These are phyloP conservation scores for Aspergillus mulundensis DNA, from an alignment of 495 filamentous ascomycete species.

Conservation along the genomic window DNA sequence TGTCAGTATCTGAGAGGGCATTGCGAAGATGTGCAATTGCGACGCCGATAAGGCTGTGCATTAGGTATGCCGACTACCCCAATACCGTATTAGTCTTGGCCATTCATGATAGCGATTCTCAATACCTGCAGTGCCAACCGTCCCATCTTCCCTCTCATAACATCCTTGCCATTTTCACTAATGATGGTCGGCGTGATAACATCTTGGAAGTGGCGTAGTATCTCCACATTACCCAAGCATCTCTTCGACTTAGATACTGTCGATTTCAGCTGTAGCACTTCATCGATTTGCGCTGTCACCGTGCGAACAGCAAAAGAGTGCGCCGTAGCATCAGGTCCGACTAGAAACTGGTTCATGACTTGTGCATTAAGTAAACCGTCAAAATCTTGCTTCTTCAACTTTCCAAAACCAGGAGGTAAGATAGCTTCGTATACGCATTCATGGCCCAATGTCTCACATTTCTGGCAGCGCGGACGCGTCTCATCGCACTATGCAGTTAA, in stretches of 20 bases:
- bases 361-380: background rate
- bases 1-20: slow-evolving; percentile 22
- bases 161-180: slow-evolving; percentile 15
- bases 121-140: slow-evolving; percentile 37
- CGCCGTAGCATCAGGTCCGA: slow-evolving; percentile 20
- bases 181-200: slow-evolving; percentile 23
- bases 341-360: background rate
- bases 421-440: slow-evolving; percentile 34
- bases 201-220: slow-evolving; percentile 35
- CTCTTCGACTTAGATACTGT: slow-evolving; percentile 1
- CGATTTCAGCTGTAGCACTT: slow-evolving; percentile 17
- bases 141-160: slow-evolving; percentile 33
- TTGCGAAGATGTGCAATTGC: slow-evolving; percentile 39
- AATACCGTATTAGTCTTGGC: slow-evolving; percentile 4
- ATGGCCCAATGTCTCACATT: slow-evolving; percentile 37
- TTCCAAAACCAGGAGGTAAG: background rate
- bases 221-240: slow-evolving; percentile 16
- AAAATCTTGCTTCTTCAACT: background rate
- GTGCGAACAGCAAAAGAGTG: slow-evolving; percentile 23
- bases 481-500: slow-evolving; percentile 45
- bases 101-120: background rate
- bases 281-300: slow-evolving; percentile 24
- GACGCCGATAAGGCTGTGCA: slow-evolving; percentile 43
- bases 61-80: slow-evolving; percentile 40
- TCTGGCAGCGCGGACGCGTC: slow-evolving; percentile 39